Percentiles rank a stretch among this genome's conserved stretches.
Conservation (phyloP, 1,284 basidiomycete genomes). For the Pulveroboletus sp. region DNA sequence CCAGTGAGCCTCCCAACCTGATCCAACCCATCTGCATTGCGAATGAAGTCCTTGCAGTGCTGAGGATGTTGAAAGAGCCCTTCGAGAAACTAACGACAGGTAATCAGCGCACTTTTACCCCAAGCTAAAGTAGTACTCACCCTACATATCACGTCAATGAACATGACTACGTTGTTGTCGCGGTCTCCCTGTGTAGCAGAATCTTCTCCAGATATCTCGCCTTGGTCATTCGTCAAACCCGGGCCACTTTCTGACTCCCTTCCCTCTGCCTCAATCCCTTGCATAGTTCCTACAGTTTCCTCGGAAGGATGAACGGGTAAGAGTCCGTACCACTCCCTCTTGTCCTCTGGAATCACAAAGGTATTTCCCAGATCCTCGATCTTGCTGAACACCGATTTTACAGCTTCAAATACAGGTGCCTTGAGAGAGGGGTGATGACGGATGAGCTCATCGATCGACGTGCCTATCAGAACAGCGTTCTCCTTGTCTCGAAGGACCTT, state of each 20-base stretch:
- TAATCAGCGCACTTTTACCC: conserved; percentile 9
- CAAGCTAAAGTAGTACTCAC: conserved; percentile 43
- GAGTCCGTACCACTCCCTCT: conserved; percentile 67
- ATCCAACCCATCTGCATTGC: conserved; percentile 72
- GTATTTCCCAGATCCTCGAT: conserved; percentile 73
- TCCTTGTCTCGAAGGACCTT: conserved; percentile 93
- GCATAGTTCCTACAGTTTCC: conserved; percentile 55
- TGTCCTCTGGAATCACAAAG: conserved; percentile 57
- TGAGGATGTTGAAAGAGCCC: conserved; percentile 90
- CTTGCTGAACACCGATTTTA: conserved; percentile 68
- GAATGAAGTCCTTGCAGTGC: conserved; percentile 91
- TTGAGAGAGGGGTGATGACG: conserved; percentile 94
- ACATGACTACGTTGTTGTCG: conserved; percentile 74
- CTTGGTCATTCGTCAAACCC: conserved; percentile 28
- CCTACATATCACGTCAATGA: conserved; percentile 74
- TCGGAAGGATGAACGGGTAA: conserved; percentile 39
- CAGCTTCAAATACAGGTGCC: conserved; percentile 72
- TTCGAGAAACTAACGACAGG: conserved; percentile 72
- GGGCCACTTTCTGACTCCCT: conserved; percentile 26
- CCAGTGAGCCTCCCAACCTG: conserved; percentile 77
- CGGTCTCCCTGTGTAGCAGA: conserved; percentile 51
- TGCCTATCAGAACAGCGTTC: conserved; percentile 86
- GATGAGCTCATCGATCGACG: conserved; percentile 92
- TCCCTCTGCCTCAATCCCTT: conserved; percentile 41
- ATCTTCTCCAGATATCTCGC: conserved; percentile 38